These are phyloP conservation scores for Candida sp. DNA, from an alignment of 1,139 yeast genomes.

Conservation along the genomic window DNA sequence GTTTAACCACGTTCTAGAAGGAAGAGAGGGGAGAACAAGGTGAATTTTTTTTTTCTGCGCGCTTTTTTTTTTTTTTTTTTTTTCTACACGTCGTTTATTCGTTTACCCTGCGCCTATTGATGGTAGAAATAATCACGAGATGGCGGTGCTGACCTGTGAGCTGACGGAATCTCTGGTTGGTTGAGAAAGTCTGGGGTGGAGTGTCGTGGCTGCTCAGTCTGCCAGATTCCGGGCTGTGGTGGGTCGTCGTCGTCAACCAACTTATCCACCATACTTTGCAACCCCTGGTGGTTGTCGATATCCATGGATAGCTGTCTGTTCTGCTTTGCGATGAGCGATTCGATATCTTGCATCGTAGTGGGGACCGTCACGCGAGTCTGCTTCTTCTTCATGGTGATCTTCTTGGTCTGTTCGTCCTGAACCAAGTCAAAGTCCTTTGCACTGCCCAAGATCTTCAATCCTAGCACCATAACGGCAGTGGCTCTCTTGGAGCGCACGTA, in stretches of 20 bases:
- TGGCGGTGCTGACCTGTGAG: neutral
- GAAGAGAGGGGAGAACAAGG: neutral
- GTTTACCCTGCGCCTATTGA: neutral
- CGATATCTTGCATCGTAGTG: conserved; percentile 32
- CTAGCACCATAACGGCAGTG: conserved; percentile 22
- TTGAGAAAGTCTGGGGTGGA: neutral
- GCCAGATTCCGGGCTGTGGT: conserved; percentile 14
- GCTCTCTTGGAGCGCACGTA: conserved; percentile 21
- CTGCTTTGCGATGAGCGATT: conserved; percentile 32
- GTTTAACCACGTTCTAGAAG: neutral
- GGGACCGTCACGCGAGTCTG: conserved; percentile 12
- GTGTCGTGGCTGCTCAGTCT: conserved; percentile 9
- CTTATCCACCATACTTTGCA: conserved; percentile 22
- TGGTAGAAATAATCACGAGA: neutral
- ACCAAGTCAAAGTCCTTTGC: conserved; percentile 3
- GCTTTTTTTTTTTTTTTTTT: no score
- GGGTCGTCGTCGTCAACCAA: conserved; percentile 11
- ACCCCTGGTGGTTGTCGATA: conserved; percentile 10
- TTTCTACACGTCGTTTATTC: neutral
- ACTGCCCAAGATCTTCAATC: conserved; percentile 13
- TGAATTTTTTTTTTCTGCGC: neutral
- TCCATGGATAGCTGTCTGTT: conserved; percentile 10
- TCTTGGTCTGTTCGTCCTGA: neutral
- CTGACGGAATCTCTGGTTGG: neutral
- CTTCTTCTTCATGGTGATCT: neutral